Evolutionary conservation across 2,329 filamentous ascomycete genomes (phyloP), one percentile per base, ranked within the genome.

Genomic region (Alternaria brassicae): DNA sequence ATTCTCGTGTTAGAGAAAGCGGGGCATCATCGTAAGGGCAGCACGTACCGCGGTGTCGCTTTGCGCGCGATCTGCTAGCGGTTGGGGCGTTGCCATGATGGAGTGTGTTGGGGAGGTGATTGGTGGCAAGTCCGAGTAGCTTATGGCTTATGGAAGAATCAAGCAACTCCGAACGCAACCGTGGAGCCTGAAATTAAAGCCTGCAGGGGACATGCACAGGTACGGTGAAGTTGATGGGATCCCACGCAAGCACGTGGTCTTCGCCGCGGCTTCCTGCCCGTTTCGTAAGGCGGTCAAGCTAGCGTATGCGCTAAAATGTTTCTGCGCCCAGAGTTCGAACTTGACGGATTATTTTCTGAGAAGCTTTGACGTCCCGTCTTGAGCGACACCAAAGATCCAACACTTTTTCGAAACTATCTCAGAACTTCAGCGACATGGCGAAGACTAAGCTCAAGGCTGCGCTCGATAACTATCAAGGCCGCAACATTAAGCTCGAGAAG

Each of bases 401-500:
- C 21, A 8, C 8, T 34, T 27, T 32, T 36, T 25, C 8, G 13
- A 4, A 50, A 17, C 21, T 1, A 17, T 4, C 17, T 4, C 5
- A 10, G 6, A 51, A 32, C 3, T 48, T 17, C 48, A 15, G 27
- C 61, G 51, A 44, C 66, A 83, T 84, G 74, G 73, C 68, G 45
- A 75, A 74, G 56, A 83, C 83, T 63, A 88, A 87, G 73, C 78
- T 89, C 45, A 82, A 87, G 59, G 77, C 81, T 42, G 85, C 86
- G 45, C 82, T 89, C 21, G 84, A 88, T 66, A 80, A 82, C 53
- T 79, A 86, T 58, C 83, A 85, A 72, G 86, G 86, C 28, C 80
- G 85, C 47, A 89, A 95, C 68, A 89, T 91, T 62, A 89, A 90
- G 64, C 84, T 92, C 53, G 91, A 94, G 77, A 88, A 91, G 77